A percentile compares a stretch with the other conserved stretches of the same genome.
Conservation (phyloP, 495 filamentous ascomycete species). For the Acidomyces sp. region DNA sequence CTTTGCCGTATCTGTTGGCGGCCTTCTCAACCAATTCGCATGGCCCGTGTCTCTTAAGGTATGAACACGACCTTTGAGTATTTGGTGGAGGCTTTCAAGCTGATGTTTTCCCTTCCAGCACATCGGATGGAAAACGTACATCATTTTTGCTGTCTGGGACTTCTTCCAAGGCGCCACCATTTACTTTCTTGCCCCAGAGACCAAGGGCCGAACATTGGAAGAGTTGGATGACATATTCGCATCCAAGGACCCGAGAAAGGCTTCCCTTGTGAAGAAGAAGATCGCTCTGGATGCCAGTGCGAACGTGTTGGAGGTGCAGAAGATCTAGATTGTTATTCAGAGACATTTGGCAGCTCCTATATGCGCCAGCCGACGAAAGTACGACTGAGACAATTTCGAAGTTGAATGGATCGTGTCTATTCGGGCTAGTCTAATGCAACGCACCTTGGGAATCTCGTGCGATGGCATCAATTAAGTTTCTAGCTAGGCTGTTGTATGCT, state of each 20-base stretch:
- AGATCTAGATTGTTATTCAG: too few species aligned
- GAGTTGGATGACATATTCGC: conserved; percentile 23
- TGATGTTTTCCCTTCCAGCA: too few species aligned
- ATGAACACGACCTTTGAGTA: too few species aligned
- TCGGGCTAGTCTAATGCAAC: too few species aligned
- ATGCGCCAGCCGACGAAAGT: too few species aligned
- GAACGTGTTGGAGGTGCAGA: background rate
- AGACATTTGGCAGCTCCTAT: too few species aligned
- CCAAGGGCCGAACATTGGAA: conserved; percentile 61
- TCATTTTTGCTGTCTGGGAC: conserved; percentile 48
- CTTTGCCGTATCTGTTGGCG: conserved; percentile 38
- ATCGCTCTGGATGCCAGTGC: background rate
- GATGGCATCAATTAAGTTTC: too few species aligned
- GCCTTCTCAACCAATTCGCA: conserved; percentile 46
- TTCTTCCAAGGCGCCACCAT: conserved; percentile 38
- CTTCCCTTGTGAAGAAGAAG: background rate
- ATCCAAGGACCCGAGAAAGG: conserved; percentile 1
- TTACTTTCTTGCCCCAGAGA: conserved; percentile 63
- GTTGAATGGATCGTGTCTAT: too few species aligned
- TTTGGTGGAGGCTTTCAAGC: too few species aligned
- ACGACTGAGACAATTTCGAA: too few species aligned
- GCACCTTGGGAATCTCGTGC: too few species aligned
- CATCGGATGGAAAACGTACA: conserved; percentile 47
- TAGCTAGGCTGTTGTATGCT: too few species aligned
- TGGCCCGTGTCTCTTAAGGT: conserved; percentile 42